Conservation (phyloP, 768 basidiomycete genomes). For the Lyophyllum atratum region DNA sequence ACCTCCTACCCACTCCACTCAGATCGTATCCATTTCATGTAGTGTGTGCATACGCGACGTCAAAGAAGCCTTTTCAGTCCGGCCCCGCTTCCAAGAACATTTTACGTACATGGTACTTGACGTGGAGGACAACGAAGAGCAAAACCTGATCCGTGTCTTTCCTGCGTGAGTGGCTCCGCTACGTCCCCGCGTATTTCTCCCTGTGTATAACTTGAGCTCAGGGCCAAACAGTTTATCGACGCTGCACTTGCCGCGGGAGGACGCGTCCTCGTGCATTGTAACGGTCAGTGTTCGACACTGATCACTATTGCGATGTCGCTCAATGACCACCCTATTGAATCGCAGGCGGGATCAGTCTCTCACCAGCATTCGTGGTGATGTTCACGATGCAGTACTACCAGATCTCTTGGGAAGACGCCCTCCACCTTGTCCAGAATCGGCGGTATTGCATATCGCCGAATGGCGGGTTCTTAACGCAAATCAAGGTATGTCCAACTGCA, state of each 20-base stretch:
- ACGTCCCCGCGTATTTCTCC: neutral
- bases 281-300: slow-evolving; percentile 50
- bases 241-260: slow-evolving; percentile 63
- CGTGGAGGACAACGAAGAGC: slow-evolving; percentile 91
- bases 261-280: slow-evolving; percentile 86
- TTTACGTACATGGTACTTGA: slow-evolving; percentile 82
- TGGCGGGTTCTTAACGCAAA: slow-evolving; percentile 87
- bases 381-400: slow-evolving; percentile 88
- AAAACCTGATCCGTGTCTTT: slow-evolving; percentile 90
- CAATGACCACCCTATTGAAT: neutral
- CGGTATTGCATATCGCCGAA: slow-evolving; percentile 95
- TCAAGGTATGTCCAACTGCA: slow-evolving; percentile 59
- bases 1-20: slow-evolving; percentile 3
- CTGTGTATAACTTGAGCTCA: slow-evolving; percentile 27
- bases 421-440: slow-evolving; percentile 86
- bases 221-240: slow-evolving; percentile 79
- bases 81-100: slow-evolving; percentile 78
- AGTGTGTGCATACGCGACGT: slow-evolving; percentile 89
- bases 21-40: slow-evolving; percentile 3
- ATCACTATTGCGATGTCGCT: neutral
- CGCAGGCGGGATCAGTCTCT: slow-evolving; percentile 83
- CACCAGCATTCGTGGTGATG: slow-evolving; percentile 90
- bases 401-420: slow-evolving; percentile 84
- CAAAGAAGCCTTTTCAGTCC: slow-evolving; percentile 89
- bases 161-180: slow-evolving; percentile 57